Conservation (phyloP, 441 rosid genomes). For the Syzygium syzygioides region DNA sequence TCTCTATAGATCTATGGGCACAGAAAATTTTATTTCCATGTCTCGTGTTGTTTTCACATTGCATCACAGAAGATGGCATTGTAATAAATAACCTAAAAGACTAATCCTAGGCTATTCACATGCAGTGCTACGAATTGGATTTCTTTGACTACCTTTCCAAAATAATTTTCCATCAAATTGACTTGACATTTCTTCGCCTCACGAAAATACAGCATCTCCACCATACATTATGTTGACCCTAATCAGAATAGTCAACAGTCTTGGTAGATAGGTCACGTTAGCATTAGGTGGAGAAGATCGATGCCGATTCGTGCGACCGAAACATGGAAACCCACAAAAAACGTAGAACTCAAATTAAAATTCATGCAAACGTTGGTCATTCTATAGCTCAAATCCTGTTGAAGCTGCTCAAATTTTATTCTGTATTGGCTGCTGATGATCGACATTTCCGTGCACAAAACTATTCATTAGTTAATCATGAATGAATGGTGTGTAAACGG, state of each 20-base stretch:
- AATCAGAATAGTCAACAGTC: neutral
- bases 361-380: neutral
- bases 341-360: neutral
- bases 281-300: neutral
- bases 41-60: too few relatives aligned
- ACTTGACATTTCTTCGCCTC: neutral
- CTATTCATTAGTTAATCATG: neutral
- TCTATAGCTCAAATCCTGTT: neutral
- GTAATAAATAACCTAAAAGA: too few relatives aligned
- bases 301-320: neutral
- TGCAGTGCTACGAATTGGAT: neutral
- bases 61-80: too few relatives aligned
- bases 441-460: neutral
- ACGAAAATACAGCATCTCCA: neutral
- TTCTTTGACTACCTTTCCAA: neutral
- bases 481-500: neutral
- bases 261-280: neutral
- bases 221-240: neutral
- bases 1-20: neutral
- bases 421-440: neutral
- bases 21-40: too few relatives aligned
- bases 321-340: neutral
- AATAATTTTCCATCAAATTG: neutral
- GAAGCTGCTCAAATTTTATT: neutral
- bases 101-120: neutral